Base-by-base conservation (phyloP, 164 flowering plant genomes). In the Vitis cinerea region DNA sequence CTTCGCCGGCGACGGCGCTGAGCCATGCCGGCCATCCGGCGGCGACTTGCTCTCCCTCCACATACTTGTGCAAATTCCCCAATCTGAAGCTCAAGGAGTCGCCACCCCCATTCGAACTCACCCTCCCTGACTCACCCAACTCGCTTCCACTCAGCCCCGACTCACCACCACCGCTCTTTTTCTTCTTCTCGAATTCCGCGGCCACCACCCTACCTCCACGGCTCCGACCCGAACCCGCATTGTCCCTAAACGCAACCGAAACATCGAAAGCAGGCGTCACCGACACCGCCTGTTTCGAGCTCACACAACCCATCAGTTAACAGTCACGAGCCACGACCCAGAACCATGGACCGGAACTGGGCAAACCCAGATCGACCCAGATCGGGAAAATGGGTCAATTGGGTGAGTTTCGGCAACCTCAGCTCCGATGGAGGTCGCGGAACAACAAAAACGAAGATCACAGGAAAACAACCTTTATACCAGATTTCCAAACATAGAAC, bases 11-110 rank as follows among this genome's bases (percentile, higher is more conserved):
- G 47, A 86, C 91, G 68, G 90, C 87, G 71, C 83, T 84, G 16
- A 89, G 87, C 94, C 94, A 89, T 9, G 90, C 86, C 13, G 94
- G 94, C 94, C 94, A 89, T 0, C 94, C 91, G 30, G 91, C 91
- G 16, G 90, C 91, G 17, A 84, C 91, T 31, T 83, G 88, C 63
- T 89, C 94, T 1, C 83, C 91, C 30, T 87, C 90, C 50, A 80
- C 78, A 67, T 84, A 84, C 78, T 79, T 89, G 9, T 76, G 75
- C 82, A 87, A 68, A 63, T 84, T 89, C 74, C 89, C 84, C 57
- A 89, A 65, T 70, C 93, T 75, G 69, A 87, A 87, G 59, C 89
- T 87, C 77, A 80, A 69, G 11, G 89, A 79, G 59, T 83, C 89
- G 44, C 80, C 75, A n/a, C 78, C 75, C 23, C 83, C 77, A 16